A percentile compares a stretch with the other conserved stretches of the same genome.
These are phyloP conservation scores for Xylariaceae sp. DNA, from an alignment of 2,329 filamentous ascomycete genomes.

Conservation along the genomic window DNA sequence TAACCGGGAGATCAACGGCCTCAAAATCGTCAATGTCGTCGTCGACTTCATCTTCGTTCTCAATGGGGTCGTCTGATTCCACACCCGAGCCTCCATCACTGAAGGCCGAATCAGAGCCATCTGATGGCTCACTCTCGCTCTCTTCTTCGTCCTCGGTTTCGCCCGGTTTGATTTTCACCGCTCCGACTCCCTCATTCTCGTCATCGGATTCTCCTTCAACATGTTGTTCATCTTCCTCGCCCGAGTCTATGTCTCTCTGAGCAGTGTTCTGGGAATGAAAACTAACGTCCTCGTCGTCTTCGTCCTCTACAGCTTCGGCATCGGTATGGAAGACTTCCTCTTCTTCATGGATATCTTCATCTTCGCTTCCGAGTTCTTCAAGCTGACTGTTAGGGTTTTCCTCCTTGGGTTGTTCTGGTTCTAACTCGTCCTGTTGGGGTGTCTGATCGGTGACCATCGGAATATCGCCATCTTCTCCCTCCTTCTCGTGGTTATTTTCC, in stretches of 20 bases:
- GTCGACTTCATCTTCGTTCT: constrained; percentile 27
- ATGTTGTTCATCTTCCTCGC: constrained; percentile 32
- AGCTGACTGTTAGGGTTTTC: constrained; percentile 24
- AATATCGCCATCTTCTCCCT: constrained; percentile 24
- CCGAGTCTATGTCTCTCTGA: constrained; percentile 27
- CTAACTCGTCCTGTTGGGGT: constrained; percentile 15
- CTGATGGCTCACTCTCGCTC: constrained; percentile 33
- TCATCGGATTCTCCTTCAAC: constrained; percentile 34
- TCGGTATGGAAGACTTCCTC: constrained; percentile 36
- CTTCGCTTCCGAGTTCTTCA: constrained; percentile 22
- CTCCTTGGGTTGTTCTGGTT: constrained; percentile 28
- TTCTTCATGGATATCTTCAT: constrained; percentile 36
- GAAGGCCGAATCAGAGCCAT: constrained; percentile 27
- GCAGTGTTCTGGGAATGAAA: constrained; percentile 12
- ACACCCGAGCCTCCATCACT: constrained; percentile 29
- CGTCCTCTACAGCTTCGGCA: constrained; percentile 40
- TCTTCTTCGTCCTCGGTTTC: constrained; percentile 44
- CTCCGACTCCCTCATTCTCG: constrained; percentile 51
- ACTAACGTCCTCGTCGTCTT: constrained; percentile 25
- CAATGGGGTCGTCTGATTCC: constrained; percentile 30
- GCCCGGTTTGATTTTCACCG: constrained; percentile 51
- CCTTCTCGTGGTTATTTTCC: constrained; percentile 20
- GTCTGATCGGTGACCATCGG: constrained; percentile 23
- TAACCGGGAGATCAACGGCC: constrained; percentile 21
- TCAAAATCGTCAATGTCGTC: constrained; percentile 34